These are phyloP conservation scores for Penicillium paradoxum DNA, from an alignment of 495 filamentous ascomycete genomes.

Conservation along the genomic window DNA sequence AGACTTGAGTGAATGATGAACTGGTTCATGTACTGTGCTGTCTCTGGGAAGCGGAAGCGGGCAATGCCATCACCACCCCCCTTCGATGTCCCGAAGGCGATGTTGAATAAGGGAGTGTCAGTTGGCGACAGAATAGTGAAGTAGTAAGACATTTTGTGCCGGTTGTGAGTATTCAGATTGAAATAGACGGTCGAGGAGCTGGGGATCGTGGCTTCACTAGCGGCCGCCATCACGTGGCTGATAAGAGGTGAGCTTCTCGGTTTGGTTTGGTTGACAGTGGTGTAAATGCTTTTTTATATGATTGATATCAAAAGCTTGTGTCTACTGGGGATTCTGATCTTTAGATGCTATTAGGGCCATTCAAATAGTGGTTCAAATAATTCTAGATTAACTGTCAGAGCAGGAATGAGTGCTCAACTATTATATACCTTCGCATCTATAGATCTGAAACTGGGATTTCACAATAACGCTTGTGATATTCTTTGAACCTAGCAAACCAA, in stretches of 20 bases:
- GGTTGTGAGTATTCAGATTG: conserved; percentile 5
- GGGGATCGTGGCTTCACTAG: conserved; percentile 3
- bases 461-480: no score
- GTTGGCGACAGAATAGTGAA: conserved; percentile 91
- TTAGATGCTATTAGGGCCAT: background rate
- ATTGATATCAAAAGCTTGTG: background rate
- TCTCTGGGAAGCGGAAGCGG: conserved; percentile 68
- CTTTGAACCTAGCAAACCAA: no score
- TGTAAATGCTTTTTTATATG: background rate
- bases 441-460: background rate
- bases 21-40: conserved; percentile 90
- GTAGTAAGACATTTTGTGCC: conserved; percentile 80
- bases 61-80: conserved; percentile 87
- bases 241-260: conserved; percentile 11
- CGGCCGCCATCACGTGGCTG: conserved; percentile 13
- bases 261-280: background rate
- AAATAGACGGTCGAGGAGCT: conserved; percentile 6
- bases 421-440: background rate
- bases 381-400: no score
- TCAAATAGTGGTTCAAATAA: no score
- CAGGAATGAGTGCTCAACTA: background rate
- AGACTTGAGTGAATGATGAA: conserved; percentile 91
- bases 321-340: background rate
- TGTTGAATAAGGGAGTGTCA: conserved; percentile 91
- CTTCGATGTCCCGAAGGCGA: conserved; percentile 94